Evolutionary conservation across 495 filamentous ascomycete species (phyloP), one percentile per base, ranked within the genome.

Genomic region (Wilcoxina mikolae): DNA sequence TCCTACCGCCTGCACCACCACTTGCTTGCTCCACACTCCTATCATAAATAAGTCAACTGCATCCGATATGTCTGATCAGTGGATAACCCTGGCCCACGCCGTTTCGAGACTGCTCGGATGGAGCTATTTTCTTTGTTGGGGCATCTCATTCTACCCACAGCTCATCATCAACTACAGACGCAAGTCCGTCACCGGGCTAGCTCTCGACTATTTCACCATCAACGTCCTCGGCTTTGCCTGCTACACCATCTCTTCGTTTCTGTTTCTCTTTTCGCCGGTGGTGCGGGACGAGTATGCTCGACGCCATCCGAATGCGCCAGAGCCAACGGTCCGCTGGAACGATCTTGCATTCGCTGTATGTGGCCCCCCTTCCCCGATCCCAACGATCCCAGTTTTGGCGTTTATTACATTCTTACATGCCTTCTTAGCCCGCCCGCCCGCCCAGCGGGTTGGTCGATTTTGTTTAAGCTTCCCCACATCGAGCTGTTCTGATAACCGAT

Each of bases 61-160:
- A n/a, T n/a, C n/a, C n/a, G n/a, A n/a, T n/a, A n/a, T n/a, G n/a
- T n/a, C n/a, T n/a, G n/a, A 43, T 4, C 39, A 43, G 17, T 43
- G 39, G 39, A 43, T 20, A 5, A 18, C 38, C 12, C 45, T 64
- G 27, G 31, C 53, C 38, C 48, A 41, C 5, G 53, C 50, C n/a
- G 25, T 77, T 9, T 81, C 78, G n/a, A 65, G 60, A 53, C 12
- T 76, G 0, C 73, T 79, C 43, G 78, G 78, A 58, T 78, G 78
- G 74, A 54, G 73, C 52, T 81, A 81, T 69, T 79, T 78, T 54
- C 50, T 80, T n/a, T 77, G 75, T 64, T 93, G 89, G 89, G 85
- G 83, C 0, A 65, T 83, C 35, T 94, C 87, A 11, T 96, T 95
- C 70, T 98, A 95, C 65, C 90, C 93, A 1, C 91, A 96, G 62